A percentile compares a stretch with the other conserved stretches of the same genome.
phyloP scores from a whole-genome alignment of 257 asterid genomes.

The Lycium ferocissimum region DNA sequence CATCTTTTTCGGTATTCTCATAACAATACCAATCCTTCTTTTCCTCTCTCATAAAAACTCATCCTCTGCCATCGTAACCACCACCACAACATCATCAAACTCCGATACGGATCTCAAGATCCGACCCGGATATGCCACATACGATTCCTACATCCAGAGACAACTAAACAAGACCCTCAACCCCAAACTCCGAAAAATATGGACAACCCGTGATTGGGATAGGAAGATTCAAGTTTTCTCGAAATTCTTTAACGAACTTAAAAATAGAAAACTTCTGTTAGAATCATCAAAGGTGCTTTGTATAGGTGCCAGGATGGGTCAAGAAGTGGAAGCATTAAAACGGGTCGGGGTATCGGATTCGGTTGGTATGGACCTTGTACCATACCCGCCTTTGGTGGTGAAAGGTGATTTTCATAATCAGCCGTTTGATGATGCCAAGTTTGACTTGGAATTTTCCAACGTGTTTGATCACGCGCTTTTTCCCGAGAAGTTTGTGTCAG shows the following conservation, averaged over 20 bases:
- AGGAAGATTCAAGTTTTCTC: constrained; percentile 77
- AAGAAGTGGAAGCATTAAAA: constrained; percentile 83
- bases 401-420: constrained; percentile 87
- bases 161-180: constrained; percentile 95
- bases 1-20: constrained; percentile 40
- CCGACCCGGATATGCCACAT: constrained; percentile 85
- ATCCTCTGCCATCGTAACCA: not conserved
- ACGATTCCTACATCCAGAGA: constrained; percentile 76
- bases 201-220: constrained; percentile 95
- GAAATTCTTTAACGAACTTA: constrained; percentile 58
- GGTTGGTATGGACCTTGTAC: constrained; percentile 87
- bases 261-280: constrained; percentile 42
- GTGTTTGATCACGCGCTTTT: constrained; percentile 95
- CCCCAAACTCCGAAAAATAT: constrained; percentile 74
- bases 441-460: constrained; percentile 92
- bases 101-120: constrained; percentile 63
- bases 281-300: constrained; percentile 69
- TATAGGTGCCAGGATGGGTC: constrained; percentile 94
- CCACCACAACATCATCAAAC: constrained; percentile 1
- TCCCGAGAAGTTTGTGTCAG: constrained; percentile 77
- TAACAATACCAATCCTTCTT: constrained; percentile 44
- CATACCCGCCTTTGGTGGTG: constrained; percentile 85
- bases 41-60: constrained; percentile 37
- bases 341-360: constrained; percentile 74
- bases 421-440: constrained; percentile 66